Conservation (phyloP, 1,284 basidiomycete species). For the Fomitopsis palustris region DNA sequence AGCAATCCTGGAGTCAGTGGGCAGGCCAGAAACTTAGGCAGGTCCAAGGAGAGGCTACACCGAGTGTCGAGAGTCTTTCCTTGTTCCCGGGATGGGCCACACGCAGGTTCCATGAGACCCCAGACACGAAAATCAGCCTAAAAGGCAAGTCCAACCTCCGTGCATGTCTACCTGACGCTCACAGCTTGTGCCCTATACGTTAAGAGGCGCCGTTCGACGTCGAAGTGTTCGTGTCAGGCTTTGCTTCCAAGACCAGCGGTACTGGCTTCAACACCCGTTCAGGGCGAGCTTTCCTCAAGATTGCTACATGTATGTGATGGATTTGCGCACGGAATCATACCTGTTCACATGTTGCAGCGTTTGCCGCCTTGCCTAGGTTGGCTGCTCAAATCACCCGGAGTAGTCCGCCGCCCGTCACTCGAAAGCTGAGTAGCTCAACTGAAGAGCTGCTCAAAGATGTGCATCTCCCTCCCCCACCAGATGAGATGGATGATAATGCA, state of each 20-base stretch:
- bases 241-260: conserved; percentile 59
- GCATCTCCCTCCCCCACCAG: conserved; percentile 54
- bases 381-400: conserved; percentile 10
- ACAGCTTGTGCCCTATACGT: background rate
- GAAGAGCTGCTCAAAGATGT: conserved; percentile 43
- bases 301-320: conserved; percentile 64
- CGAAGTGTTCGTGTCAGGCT: conserved; percentile 74
- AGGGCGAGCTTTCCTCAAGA: conserved; percentile 69
- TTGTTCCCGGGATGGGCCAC: conserved; percentile 43
- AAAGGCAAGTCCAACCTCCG: conserved; percentile 14
- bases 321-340: background rate
- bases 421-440: conserved; percentile 37
- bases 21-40: conserved; percentile 41
- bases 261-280: conserved; percentile 66
- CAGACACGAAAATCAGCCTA: background rate
- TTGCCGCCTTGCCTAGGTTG: conserved; percentile 57
- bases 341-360: conserved; percentile 36
- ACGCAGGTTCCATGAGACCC: conserved; percentile 26
- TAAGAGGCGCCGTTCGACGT: conserved; percentile 56
- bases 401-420: conserved; percentile 9
- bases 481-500: conserved; percentile 57
- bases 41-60: conserved; percentile 15
- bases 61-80: conserved; percentile 28
- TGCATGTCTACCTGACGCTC: background rate
- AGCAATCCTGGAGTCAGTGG: conserved; percentile 43